Evolutionary conservation across 805 yeast species (phyloP), one percentile per base, ranked within the genome.

Genomic region (Suhomyces sp.): DNA sequence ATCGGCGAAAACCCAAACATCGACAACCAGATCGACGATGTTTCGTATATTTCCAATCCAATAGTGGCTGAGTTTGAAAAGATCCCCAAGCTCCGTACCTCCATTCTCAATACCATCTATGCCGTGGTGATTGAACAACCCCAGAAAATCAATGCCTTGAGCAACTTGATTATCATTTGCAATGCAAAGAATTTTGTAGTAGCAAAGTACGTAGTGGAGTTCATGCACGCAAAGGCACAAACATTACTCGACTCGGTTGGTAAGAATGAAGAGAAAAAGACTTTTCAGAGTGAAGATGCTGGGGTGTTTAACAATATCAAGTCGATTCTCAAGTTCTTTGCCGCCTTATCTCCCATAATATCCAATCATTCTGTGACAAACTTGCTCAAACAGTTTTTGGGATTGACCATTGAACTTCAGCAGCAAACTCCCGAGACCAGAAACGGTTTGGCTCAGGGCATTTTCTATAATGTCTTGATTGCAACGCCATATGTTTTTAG

Each of bases 61-160:
- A 83, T 86, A 41, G 81, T 80, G 40, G 81, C 81, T 33, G 88
- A 84, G 59, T 81, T 84, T 60, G 88, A 81, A 57, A 78, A 76
- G 55, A 85, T 85, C 50, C 84, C 81, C 53, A 76, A 76, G 48
- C 80, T 86, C 55, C 76, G 89, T 53, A 71, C 69, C 31, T 81
- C 86, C 3, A 71, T 89, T 19, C 69, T 89, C 53, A 76, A 78
- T 46, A 87, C 89, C 2, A 63, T 91, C 22, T 78, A 79, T 50
- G 89, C 96, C 2, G 79, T 88, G 43, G 76, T 86, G 9, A 69
- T 81, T 25, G 98, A 94, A 67, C 97, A 93, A 67, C 98, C 99
- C 0, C 96, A 92, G 56, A 94, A 92, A 65, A 80, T 86, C 53
- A 82, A 85, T 12, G 80, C 85, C n/a, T 68, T 93, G 52, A 80